phyloP scores from a whole-genome alignment of 2,329 filamentous ascomycete genomes.

The Clarireedia homoeocarpa region DNA sequence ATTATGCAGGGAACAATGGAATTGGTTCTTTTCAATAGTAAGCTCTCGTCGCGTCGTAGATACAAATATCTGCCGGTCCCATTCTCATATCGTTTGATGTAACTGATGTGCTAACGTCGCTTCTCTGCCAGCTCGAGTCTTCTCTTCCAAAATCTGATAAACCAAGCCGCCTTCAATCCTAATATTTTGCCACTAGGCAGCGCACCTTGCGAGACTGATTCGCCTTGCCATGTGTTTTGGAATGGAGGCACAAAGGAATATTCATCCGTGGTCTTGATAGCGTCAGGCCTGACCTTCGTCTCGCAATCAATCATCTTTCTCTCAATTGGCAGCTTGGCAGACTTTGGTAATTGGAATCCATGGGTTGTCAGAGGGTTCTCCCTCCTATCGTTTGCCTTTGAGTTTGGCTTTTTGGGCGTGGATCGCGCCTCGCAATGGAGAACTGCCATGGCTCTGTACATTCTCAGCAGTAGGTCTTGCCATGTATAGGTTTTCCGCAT shows the following conservation, averaged over 20 bases:
- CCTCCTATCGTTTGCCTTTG: slow-evolving; percentile 24
- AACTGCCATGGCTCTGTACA: slow-evolving; percentile 27
- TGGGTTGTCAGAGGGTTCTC: slow-evolving; percentile 28
- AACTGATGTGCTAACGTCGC: background rate
- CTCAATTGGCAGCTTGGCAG: slow-evolving; percentile 24
- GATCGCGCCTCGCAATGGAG: slow-evolving; percentile 23
- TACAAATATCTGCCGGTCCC: background rate
- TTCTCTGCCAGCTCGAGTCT: slow-evolving; percentile 22
- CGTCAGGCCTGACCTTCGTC: slow-evolving; percentile 25
- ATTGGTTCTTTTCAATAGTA: slow-evolving; percentile 29
- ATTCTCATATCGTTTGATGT: no score
- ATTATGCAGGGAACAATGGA: slow-evolving; percentile 27
- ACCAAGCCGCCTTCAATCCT: slow-evolving; percentile 28
- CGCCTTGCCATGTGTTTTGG: slow-evolving; percentile 27
- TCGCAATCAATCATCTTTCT: slow-evolving; percentile 25
- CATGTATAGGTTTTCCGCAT: background rate
- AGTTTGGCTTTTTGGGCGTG: slow-evolving; percentile 28
- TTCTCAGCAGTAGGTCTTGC: slow-evolving; percentile 24
- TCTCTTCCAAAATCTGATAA: slow-evolving; percentile 29
- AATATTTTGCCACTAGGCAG: slow-evolving; percentile 27
- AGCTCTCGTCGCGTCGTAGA: slow-evolving; percentile 3
- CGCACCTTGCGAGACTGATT: slow-evolving; percentile 21
- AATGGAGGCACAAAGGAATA: slow-evolving; percentile 24
- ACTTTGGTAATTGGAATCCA: slow-evolving; percentile 28
- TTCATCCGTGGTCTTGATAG: slow-evolving; percentile 26